A percentile compares a stretch with the other conserved stretches of the same genome.
phyloP scores from a whole-genome alignment of 2,329 filamentous ascomycete species.

The Pseudocercospora cruenta region DNA sequence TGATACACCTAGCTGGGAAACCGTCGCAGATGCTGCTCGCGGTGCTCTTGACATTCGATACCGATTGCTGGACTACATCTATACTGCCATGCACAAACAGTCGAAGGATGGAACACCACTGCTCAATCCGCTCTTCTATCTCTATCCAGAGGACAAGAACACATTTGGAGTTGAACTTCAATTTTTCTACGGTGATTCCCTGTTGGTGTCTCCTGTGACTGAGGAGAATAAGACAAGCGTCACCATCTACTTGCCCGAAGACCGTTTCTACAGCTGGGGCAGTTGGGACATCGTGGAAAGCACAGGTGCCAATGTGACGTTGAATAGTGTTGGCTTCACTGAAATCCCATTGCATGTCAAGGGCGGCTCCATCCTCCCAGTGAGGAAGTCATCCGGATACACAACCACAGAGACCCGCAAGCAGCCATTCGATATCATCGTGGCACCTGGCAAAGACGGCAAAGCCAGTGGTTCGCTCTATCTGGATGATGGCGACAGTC shows the following conservation, averaged over 20 bases:
- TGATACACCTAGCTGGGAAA: constrained; percentile 51
- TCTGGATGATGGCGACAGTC: constrained; percentile 73
- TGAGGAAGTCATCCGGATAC: constrained; percentile 59
- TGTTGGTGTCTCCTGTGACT: constrained; percentile 61
- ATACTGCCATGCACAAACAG: constrained; percentile 69
- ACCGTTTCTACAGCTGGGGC: constrained; percentile 64
- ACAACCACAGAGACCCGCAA: constrained; percentile 66
- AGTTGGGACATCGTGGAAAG: constrained; percentile 53
- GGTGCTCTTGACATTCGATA: constrained; percentile 73
- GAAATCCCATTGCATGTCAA: constrained; percentile 69
- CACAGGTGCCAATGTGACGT: constrained; percentile 47
- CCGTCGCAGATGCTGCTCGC: constrained; percentile 65
- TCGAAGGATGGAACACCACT: constrained; percentile 65
- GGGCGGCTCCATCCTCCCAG: constrained; percentile 65
- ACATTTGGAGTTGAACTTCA: constrained; percentile 58
- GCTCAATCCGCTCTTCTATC: constrained; percentile 71
- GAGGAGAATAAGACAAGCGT: constrained; percentile 57
- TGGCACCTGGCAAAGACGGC: constrained; percentile 66
- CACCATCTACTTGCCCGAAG: constrained; percentile 59
- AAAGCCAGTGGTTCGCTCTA: constrained; percentile 70
- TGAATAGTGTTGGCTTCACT: constrained; percentile 49
- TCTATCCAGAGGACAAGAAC: constrained; percentile 63
- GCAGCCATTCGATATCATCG: constrained; percentile 69
- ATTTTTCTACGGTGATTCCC: constrained; percentile 61
- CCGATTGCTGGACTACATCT: constrained; percentile 74